A percentile compares a stretch with the other conserved stretches of the same genome.
Conservation (phyloP, 176 grass and related monocot species). For the Tillandsia leiboldiana region DNA sequence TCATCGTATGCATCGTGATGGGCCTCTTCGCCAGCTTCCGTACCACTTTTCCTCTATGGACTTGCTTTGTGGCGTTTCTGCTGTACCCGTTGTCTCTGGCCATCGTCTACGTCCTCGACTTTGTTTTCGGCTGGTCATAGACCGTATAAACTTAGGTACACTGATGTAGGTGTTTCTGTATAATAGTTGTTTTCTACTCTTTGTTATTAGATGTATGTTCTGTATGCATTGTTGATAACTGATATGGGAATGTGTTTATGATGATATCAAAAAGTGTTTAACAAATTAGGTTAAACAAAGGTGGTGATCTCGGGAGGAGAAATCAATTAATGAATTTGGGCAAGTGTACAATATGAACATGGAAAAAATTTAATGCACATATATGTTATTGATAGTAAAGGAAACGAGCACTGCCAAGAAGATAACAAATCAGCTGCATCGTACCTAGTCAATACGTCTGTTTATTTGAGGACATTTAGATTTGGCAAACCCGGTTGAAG, state of each 20-base stretch:
- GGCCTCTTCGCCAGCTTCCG: conserved; percentile 74
- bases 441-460: too few relatives aligned
- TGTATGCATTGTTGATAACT: background rate
- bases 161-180: background rate
- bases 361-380: too few relatives aligned
- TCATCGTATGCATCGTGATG: conserved; percentile 74
- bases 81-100: conserved; percentile 48
- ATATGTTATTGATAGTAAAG: too few relatives aligned
- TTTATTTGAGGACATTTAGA: too few relatives aligned
- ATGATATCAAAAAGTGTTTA: background rate
- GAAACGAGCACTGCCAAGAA: too few relatives aligned
- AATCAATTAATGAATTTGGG: too few relatives aligned
- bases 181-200: background rate
- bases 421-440: too few relatives aligned
- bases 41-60: conserved; percentile 63
- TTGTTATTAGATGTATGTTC: background rate
- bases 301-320: too few relatives aligned
- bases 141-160: background rate
- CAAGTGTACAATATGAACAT: too few relatives aligned
- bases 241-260: background rate
- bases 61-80: conserved; percentile 43
- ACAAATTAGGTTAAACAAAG: too few relatives aligned
- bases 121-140: conserved; percentile 68
- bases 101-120: conserved; percentile 68
- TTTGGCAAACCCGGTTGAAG: too few relatives aligned